Conservation (phyloP, 306 rosid species). For the Medicago arabica region DNA sequence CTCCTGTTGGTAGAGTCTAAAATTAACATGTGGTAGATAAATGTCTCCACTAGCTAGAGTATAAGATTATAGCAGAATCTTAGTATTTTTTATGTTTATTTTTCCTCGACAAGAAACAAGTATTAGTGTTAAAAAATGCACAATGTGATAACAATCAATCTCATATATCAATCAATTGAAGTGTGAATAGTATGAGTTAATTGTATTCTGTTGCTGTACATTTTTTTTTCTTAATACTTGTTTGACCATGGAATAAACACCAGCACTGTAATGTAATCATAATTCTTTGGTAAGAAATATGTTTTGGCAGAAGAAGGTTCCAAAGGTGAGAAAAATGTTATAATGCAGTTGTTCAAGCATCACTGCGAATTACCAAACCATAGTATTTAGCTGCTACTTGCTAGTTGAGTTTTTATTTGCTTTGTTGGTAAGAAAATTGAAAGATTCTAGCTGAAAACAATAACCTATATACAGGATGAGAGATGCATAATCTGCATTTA, state of each 20-base stretch:
- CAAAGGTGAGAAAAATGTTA: not conserved
- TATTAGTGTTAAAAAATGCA: constrained; percentile 38
- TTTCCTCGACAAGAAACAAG: constrained; percentile 42
- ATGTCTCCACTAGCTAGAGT: not conserved
- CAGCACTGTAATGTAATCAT: constrained; percentile 5
- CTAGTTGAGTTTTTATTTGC: too few species aligned
- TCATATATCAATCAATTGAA: constrained; percentile 46
- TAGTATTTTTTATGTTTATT: constrained; percentile 16
- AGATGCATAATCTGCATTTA: too few species aligned
- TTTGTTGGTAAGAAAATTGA: too few species aligned
- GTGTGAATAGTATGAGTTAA: constrained; percentile 59
- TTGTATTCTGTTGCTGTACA: constrained; percentile 24
- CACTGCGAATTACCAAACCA: too few species aligned
- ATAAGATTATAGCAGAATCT: constrained; percentile 26
- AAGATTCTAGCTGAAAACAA: too few species aligned
- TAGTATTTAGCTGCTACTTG: too few species aligned
- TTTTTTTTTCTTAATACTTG: not conserved
- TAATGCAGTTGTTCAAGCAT: not conserved
- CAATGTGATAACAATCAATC: constrained; percentile 39
- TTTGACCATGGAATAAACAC: not conserved
- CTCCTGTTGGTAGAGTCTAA: constrained; percentile 52
- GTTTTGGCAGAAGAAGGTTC: constrained; percentile 1
- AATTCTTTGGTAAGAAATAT: constrained; percentile 7
- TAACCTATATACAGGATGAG: too few species aligned
- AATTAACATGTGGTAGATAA: constrained; percentile 9